Conservation (phyloP, 2,329 filamentous ascomycete genomes). For the Trichoderma koningiopsis region DNA sequence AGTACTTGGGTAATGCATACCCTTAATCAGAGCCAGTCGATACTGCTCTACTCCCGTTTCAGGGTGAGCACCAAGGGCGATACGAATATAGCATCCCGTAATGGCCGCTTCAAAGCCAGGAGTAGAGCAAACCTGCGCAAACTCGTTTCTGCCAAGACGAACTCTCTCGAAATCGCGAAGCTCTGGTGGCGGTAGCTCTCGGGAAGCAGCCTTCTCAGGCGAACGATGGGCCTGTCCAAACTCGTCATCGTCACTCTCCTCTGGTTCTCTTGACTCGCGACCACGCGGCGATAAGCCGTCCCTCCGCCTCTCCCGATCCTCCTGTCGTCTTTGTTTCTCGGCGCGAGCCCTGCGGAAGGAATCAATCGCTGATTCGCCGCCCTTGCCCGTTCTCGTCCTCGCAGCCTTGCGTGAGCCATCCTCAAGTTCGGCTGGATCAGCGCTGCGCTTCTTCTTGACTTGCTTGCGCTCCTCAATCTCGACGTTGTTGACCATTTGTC, state of each 20-base stretch:
- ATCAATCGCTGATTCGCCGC: slow-evolving; percentile 67
- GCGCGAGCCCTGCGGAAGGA: slow-evolving; percentile 62
- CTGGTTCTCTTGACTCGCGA: slow-evolving; percentile 50
- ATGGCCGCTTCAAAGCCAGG: slow-evolving; percentile 84
- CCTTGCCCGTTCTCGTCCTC: slow-evolving; percentile 62
- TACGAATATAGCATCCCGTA: slow-evolving; percentile 79
- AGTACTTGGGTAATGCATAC: slow-evolving; percentile 46
- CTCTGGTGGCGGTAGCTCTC: slow-evolving; percentile 70
- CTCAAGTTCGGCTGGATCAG: slow-evolving; percentile 75
- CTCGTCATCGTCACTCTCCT: slow-evolving; percentile 79
- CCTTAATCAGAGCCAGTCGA: slow-evolving; percentile 85
- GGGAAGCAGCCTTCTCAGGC: slow-evolving; percentile 66
- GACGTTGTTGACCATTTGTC: slow-evolving; percentile 70
- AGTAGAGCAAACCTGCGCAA: slow-evolving; percentile 90
- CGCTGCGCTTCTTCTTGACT: slow-evolving; percentile 72
- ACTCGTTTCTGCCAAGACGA: slow-evolving; percentile 80
- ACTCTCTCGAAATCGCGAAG: slow-evolving; percentile 83
- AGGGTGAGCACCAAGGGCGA: slow-evolving; percentile 78
- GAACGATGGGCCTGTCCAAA: slow-evolving; percentile 64
- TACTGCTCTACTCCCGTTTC: slow-evolving; percentile 76
- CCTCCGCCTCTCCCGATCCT: slow-evolving; percentile 63
- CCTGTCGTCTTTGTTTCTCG: slow-evolving; percentile 55
- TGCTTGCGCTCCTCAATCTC: slow-evolving; percentile 62
- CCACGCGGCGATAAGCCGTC: slow-evolving; percentile 44
- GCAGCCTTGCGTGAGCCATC: slow-evolving; percentile 73